A percentile compares a stretch with the other conserved stretches of the same genome.
These are phyloP conservation scores for Metschnikowia gruessii DNA, from an alignment of 805 yeast genomes.

Conservation along the genomic window DNA sequence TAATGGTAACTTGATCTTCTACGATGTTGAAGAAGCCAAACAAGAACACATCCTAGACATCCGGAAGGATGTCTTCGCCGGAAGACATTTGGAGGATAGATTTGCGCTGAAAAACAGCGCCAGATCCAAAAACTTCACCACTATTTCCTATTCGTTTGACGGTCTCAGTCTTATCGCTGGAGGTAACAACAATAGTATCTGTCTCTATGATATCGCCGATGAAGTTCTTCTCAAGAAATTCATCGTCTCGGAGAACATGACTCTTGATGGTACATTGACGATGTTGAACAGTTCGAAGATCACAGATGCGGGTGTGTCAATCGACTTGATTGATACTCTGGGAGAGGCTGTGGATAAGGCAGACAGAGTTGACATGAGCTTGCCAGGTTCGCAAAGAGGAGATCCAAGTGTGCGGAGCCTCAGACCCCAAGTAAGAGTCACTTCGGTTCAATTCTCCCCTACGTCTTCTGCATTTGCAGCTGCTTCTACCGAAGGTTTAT, in stretches of 20 bases:
- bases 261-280: constrained; percentile 81
- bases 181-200: constrained; percentile 87
- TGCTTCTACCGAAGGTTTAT: constrained; percentile 90
- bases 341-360: constrained; percentile 87
- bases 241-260: constrained; percentile 85
- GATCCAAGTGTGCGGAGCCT: constrained; percentile 74
- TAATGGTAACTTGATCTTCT: constrained; percentile 82
- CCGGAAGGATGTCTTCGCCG: constrained; percentile 78
- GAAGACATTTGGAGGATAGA: constrained; percentile 78
- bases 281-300: constrained; percentile 74
- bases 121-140: constrained; percentile 78
- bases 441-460: constrained; percentile 80
- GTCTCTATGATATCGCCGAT: constrained; percentile 85
- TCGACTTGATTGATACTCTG: constrained; percentile 75
- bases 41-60: constrained; percentile 86
- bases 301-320: constrained; percentile 79
- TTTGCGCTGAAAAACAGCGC: constrained; percentile 78
- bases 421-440: constrained; percentile 81
- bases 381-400: constrained; percentile 83
- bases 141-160: constrained; percentile 83
- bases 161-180: constrained; percentile 88
- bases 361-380: constrained; percentile 66
- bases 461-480: constrained; percentile 89
- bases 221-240: constrained; percentile 83
- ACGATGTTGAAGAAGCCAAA: constrained; percentile 78